A percentile compares a stretch with the other conserved stretches of the same genome.
Conservation (phyloP, 345 rosid genomes). For the Sisymbrium irio region DNA sequence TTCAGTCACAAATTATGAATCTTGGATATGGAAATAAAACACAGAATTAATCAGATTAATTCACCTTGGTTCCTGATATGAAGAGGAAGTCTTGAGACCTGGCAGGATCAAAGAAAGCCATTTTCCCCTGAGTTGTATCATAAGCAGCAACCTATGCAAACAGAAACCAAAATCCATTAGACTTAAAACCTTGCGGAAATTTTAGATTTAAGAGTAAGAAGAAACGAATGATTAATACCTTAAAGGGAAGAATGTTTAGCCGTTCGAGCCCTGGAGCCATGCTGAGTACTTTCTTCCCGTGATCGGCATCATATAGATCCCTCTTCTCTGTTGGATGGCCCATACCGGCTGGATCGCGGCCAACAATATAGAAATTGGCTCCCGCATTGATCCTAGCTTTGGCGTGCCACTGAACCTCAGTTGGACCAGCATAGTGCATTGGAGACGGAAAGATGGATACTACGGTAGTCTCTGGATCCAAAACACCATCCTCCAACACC, state of each 20-base stretch:
- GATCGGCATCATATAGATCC: slow-evolving; percentile 92
- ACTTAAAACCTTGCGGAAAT: background rate
- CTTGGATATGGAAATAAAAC: background rate
- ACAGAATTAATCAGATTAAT: background rate
- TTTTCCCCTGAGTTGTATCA: slow-evolving; percentile 82
- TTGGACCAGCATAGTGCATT: slow-evolving; percentile 96
- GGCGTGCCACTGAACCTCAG: slow-evolving; percentile 99
- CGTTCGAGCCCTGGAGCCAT: slow-evolving; percentile 96
- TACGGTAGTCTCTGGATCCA: slow-evolving; percentile 96
- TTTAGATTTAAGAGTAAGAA: background rate
- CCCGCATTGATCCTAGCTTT: slow-evolving; percentile 97
- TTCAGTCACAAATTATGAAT: background rate
- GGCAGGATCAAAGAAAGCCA: slow-evolving; percentile 91
- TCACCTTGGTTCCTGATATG: slow-evolving; percentile 95
- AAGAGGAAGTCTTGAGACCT: slow-evolving; percentile 85
- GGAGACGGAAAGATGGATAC: slow-evolving; percentile 98
- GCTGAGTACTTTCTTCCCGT: slow-evolving; percentile 88
- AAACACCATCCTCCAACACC: slow-evolving; percentile 95
- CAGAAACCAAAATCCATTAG: background rate
- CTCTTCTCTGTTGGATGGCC: slow-evolving; percentile 85
- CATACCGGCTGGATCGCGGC: slow-evolving; percentile 99
- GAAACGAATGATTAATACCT: slow-evolving; percentile 40
- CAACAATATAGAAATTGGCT: slow-evolving; percentile 96
- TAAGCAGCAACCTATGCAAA: slow-evolving; percentile 76
- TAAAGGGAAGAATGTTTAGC: slow-evolving; percentile 92